Evolutionary conservation across 176 grass and related monocot species (phyloP).

Genomic region (barley (Hordeum vulgare)): MorexV3_pseudomolecules_assembly NC_058524.1:234550588-234551087

Average conservation of each 20-base stretch:
- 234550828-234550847: constrained; percentile 9
- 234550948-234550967: too few species aligned
- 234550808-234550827: constrained; percentile 10
- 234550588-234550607: background rate
- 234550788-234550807: constrained; percentile 1
- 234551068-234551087: background rate
- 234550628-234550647: constrained; percentile 2
- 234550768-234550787: constrained; percentile 15
- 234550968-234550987: background rate
- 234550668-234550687: constrained; percentile 16
- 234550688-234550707: constrained; percentile 1
- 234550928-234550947: too few species aligned
- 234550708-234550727: constrained; percentile 25
- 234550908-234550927: background rate
- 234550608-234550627: background rate
- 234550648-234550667: constrained; percentile 1
- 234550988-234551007: background rate
- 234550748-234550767: constrained; percentile 24
- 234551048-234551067: background rate
- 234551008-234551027: background rate
- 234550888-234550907: background rate
- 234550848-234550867: background rate
- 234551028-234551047: background rate
- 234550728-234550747: constrained; percentile 20
- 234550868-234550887: background rate